Evolutionary conservation across 2,329 filamentous ascomycete species (phyloP).

Genomic region (Xylogone sp.): DNA sequence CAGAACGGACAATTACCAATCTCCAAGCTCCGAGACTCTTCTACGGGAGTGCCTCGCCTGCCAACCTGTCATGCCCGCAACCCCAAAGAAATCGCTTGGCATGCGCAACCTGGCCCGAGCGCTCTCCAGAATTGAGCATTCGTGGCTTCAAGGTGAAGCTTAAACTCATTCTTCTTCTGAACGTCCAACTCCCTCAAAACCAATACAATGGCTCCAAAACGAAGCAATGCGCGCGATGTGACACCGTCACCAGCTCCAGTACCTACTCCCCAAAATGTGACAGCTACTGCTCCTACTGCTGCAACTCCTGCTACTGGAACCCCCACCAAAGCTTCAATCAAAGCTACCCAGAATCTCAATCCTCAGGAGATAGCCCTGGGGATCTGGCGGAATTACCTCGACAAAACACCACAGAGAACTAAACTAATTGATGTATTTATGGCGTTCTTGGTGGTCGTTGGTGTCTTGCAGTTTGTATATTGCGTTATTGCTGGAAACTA

Average conservation of each 20-base stretch:
- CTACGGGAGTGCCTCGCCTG: no score
- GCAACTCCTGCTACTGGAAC: conserved; percentile 20
- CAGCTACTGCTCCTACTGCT: conserved; percentile 16
- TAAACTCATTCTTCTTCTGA: conserved; percentile 6
- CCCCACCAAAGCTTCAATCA: conserved; percentile 17
- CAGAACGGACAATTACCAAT: no score
- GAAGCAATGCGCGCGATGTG: conserved; percentile 31
- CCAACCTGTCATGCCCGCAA: no score
- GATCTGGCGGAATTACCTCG: conserved; percentile 74
- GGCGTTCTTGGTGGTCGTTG: conserved; percentile 79
- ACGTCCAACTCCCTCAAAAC: conserved; percentile 6
- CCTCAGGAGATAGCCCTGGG: conserved; percentile 56
- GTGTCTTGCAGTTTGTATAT: conserved; percentile 89
- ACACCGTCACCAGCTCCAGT: conserved; percentile 18
- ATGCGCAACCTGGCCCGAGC: neutral
- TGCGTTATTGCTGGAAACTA: conserved; percentile 91
- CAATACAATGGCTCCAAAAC: conserved; percentile 48
- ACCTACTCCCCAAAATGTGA: conserved; percentile 15
- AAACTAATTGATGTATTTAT: conserved; percentile 93
- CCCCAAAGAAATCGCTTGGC: neutral
- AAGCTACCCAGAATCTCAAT: conserved; percentile 16
- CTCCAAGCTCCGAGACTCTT: no score
- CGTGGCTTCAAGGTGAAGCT: conserved; percentile 17
- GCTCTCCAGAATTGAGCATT: conserved; percentile 14
- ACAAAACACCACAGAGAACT: conserved; percentile 81